Base-by-base conservation (phyloP, 805 yeast genomes). In the Suhomyces sp. region DNA sequence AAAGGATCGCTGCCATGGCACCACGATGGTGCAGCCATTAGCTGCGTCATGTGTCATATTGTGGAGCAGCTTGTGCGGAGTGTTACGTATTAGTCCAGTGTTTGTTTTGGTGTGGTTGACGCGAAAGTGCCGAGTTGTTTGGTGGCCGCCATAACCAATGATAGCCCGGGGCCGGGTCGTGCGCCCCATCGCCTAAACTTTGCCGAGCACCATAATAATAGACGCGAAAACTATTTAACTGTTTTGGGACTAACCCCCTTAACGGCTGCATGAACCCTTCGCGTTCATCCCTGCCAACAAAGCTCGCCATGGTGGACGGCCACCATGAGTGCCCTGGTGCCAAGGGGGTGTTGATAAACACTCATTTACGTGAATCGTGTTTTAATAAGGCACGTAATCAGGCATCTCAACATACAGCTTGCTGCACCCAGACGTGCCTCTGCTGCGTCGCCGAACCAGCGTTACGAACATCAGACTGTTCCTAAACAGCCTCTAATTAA, bases 171-270 rank as follows among this genome's bases (percentile, higher is more conserved):
- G 5, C 6, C n/a, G 2, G 33, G 46, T 42, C 29, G 46, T 23
- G 29, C 22, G 29, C 12, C 46, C n/a, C 26, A 12, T 29, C 33
- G 33, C 33, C 33, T 29, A 29, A 6, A 12, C n/a, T 23, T 44
- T 26, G 46, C 46, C 46, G 24, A 23, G 29, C 46, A 23, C 22
- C 4, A 12, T 7, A 12, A 10, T 15, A 9, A 12, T n/a, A 23
- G 45, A 46, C 40, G 48, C 48, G 48, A 29, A 35, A 13, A 15
- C 27, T 23, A 46, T 46, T 46, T 46, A 46, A 31, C 48, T 35
- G 13, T 31, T 17, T 46, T 33, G 40, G 48, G 48, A n/a, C 27
- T 5, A 29, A 19, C 13, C 40, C 17, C 40, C 40, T 13, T 22
- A 46, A 46, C 31, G 40, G 41, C 17, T 46, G 48, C 48, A 33